These are phyloP conservation scores for Chaetothyriales sp. DNA, from an alignment of 2,329 filamentous ascomycete genomes.

Conservation along the genomic window DNA sequence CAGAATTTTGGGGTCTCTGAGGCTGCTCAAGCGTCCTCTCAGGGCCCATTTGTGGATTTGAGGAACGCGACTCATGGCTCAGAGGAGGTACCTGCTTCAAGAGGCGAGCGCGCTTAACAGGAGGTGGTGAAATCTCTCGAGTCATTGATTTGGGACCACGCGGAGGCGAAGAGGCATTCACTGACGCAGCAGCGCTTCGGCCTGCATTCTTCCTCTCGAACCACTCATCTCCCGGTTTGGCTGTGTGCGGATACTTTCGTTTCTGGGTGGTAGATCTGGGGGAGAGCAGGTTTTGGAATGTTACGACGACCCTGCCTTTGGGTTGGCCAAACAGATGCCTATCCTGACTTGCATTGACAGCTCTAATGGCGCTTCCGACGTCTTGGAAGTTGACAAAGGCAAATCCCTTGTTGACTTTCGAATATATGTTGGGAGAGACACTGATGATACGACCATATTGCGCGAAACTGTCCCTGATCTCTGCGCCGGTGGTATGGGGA, in stretches of 20 bases:
- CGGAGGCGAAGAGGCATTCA: slow-evolving; percentile 2
- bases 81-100: not conserved
- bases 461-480: not conserved
- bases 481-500: not conserved
- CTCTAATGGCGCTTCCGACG: not conserved
- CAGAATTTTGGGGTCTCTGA: not conserved
- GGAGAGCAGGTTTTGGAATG: not conserved
- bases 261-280: not conserved
- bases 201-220: not conserved
- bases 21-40: not conserved
- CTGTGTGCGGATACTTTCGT: not conserved
- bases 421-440: not conserved
- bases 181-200: slow-evolving; percentile 17
- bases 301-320: not conserved
- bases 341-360: not conserved
- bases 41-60: too few relatives aligned
- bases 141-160: not conserved
- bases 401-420: not conserved
- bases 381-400: slow-evolving; percentile 1
- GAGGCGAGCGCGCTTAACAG: not conserved
- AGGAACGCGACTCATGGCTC: not conserved
- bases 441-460: not conserved
- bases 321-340: not conserved
- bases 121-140: not conserved
- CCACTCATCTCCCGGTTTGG: not conserved